Percentiles rank a stretch among this genome's conserved stretches.
Evolutionary conservation across 2,329 filamentous ascomycete genomes (phyloP).

Genomic region (Myriosclerotinia duriaeana): DNA sequence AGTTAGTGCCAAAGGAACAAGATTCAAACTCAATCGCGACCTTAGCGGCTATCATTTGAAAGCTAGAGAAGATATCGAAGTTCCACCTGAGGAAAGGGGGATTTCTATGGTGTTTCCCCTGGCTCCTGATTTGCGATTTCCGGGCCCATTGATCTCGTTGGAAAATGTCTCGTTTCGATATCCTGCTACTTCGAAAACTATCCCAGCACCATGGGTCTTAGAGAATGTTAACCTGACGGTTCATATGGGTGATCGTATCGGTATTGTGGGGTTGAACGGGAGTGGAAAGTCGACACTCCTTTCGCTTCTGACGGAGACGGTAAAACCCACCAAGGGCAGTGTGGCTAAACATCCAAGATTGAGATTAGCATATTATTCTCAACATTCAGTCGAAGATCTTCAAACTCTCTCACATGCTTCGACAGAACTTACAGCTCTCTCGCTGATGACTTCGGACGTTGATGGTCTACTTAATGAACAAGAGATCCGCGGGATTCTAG

Average conservation of each 20-base stretch:
- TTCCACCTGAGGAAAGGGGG: slow-evolving; percentile 61
- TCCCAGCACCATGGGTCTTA: slow-evolving; percentile 49
- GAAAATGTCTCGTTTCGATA: slow-evolving; percentile 71
- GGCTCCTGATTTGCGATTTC: slow-evolving; percentile 70
- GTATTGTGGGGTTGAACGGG: slow-evolving; percentile 76
- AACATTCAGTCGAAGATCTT: slow-evolving; percentile 72
- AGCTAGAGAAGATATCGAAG: slow-evolving; percentile 66
- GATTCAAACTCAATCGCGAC: slow-evolving; percentile 81
- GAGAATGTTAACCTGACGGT: slow-evolving; percentile 67
- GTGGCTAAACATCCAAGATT: slow-evolving; percentile 67
- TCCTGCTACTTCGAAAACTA: slow-evolving; percentile 39
- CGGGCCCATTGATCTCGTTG: slow-evolving; percentile 69
- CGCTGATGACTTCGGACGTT: slow-evolving; percentile 58
- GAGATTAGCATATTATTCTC: slow-evolving; percentile 74
- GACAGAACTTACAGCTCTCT: slow-evolving; percentile 61
- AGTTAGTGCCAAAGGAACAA: slow-evolving; percentile 66
- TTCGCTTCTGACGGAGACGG: slow-evolving; percentile 63
- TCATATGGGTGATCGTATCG: slow-evolving; percentile 70
- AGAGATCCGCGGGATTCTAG: slow-evolving; percentile 64
- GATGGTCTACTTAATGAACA: slow-evolving; percentile 60
- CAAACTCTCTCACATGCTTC: slow-evolving; percentile 52
- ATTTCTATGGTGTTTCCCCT: slow-evolving; percentile 60
- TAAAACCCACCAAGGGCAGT: slow-evolving; percentile 59
- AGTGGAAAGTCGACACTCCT: slow-evolving; percentile 79
- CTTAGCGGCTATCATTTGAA: slow-evolving; percentile 60